Conservation (phyloP, 331 rosid genomes). For the Spiraea crenata region DNA sequence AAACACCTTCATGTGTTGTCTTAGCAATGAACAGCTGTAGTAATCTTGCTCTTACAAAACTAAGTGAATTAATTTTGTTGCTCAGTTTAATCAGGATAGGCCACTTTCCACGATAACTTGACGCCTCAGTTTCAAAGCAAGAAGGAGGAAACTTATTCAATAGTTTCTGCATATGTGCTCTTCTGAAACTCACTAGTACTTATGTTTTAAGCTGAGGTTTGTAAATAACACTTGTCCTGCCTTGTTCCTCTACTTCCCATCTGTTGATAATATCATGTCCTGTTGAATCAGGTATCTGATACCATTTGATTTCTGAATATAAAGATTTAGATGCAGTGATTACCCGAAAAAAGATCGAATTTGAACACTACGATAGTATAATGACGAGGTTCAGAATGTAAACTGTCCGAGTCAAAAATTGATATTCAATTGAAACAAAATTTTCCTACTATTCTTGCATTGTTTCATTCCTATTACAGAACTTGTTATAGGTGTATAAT, state of each 20-base stretch:
- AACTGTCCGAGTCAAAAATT: background rate
- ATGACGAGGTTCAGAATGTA: background rate
- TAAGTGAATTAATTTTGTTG: background rate
- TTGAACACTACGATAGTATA: background rate
- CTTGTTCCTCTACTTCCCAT: background rate
- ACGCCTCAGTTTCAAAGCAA: background rate
- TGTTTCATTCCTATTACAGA: constrained; percentile 6
- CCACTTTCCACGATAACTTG: background rate
- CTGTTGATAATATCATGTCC: background rate
- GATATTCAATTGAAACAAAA: background rate
- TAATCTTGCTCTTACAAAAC: background rate
- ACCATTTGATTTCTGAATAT: background rate
- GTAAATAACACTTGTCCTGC: background rate
- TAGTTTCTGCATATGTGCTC: background rate
- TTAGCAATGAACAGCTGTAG: background rate
- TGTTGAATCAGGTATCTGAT: background rate
- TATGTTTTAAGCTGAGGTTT: background rate
- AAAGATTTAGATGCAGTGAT: background rate
- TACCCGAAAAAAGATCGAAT: background rate
- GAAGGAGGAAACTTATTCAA: background rate
- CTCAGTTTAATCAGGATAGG: background rate
- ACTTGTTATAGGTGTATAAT: constrained; percentile 12
- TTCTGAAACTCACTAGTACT: background rate
- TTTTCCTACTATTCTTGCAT: background rate
- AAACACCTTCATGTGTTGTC: background rate